Conservation (phyloP, 345 rosid species). For the Odontarrhena argentea region DNA sequence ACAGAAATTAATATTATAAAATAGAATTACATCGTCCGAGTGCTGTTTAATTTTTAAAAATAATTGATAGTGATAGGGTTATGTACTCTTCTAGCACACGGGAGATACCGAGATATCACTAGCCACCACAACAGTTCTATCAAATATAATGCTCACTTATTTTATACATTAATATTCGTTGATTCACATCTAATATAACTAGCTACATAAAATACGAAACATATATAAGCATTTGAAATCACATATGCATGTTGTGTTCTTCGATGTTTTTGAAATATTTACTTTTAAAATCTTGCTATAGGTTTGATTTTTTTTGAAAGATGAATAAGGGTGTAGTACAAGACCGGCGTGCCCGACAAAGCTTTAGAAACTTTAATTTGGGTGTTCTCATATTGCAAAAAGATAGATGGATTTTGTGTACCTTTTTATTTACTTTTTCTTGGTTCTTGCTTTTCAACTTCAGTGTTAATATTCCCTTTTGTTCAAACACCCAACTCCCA, state of each 20-base stretch:
- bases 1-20: background rate
- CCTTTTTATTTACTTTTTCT: slow-evolving; percentile 22
- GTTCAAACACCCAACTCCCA: background rate
- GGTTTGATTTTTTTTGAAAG: background rate
- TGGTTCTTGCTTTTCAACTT: slow-evolving; percentile 18
- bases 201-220: too few species aligned
- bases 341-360: slow-evolving; percentile 38
- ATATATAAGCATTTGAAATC: background rate
- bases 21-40: background rate
- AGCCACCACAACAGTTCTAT: background rate
- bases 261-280: background rate
- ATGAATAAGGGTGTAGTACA: background rate
- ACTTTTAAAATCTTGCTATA: background rate
- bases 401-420: slow-evolving; percentile 24
- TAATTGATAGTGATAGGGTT: slow-evolving; percentile 18
- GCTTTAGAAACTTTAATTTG: background rate
- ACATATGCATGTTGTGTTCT: slow-evolving; percentile 3
- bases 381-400: slow-evolving; percentile 10
- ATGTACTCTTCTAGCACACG: background rate
- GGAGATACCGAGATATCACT: slow-evolving; percentile 9
- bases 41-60: background rate
- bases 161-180: too few species aligned
- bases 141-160: too few species aligned
- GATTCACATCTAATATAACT: too few species aligned
- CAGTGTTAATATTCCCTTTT: slow-evolving; percentile 25